Conservation (phyloP, 2,329 filamentous ascomycete genomes). For the Phaeoacremonium minimum region DNA sequence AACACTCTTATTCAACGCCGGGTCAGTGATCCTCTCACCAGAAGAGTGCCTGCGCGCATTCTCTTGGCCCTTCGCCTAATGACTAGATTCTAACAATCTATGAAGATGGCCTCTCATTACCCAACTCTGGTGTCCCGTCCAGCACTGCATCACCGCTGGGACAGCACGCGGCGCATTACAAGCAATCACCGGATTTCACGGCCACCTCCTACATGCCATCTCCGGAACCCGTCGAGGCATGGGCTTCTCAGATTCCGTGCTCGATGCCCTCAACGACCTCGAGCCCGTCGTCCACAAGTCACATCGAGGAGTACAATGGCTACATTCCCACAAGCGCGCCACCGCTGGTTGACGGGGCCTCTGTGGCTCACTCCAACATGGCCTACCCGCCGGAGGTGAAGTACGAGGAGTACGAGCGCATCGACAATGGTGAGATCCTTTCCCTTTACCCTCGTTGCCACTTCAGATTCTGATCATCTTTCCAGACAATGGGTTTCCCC, state of each 20-base stretch:
- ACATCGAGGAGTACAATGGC: conserved; percentile 40
- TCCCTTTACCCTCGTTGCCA: conserved; percentile 1
- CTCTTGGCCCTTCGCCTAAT: too few species aligned
- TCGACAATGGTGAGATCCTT: conserved; percentile 18
- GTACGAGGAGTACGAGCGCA: conserved; percentile 26
- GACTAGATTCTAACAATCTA: conserved; percentile 25
- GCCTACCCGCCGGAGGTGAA: conserved; percentile 26
- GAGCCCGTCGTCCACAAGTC: conserved; percentile 45
- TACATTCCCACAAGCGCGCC: conserved; percentile 48
- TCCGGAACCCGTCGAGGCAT: conserved; percentile 39
- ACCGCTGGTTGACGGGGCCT: conserved; percentile 30
- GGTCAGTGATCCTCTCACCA: too few species aligned
- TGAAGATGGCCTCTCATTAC: conserved; percentile 31
- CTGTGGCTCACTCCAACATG: too few species aligned
- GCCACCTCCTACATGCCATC: conserved; percentile 32
- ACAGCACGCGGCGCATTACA: conserved; percentile 35
- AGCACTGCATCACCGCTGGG: conserved; percentile 41
- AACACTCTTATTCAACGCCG: too few species aligned
- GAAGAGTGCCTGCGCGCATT: too few species aligned
- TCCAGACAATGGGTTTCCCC: conserved; percentile 25
- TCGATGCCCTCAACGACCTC: conserved; percentile 42
- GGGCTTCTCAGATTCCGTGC: conserved; percentile 38
- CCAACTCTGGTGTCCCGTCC: conserved; percentile 32
- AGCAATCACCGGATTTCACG: conserved; percentile 32
- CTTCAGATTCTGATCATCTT: conserved; percentile 17